phyloP scores from a whole-genome alignment of 176 grass and related monocot species.

The Avena sativa region DNA sequence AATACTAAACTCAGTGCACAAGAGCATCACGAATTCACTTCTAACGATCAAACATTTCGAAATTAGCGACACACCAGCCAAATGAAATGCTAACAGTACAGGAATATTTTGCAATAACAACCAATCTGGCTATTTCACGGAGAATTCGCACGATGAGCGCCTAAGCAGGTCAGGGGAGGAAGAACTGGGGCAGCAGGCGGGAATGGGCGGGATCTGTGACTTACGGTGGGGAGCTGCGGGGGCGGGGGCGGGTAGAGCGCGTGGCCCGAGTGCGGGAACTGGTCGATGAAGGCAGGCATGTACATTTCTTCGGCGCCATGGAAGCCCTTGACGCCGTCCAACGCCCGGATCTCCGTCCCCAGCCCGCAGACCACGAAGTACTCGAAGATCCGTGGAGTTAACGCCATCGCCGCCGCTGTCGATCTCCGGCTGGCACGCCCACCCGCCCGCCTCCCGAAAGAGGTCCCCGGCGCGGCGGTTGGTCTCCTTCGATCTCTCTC shows the following conservation, averaged over 20 bases:
- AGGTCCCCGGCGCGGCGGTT: constrained; percentile 4
- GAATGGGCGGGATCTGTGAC: constrained; percentile 62
- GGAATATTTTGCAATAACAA: not conserved
- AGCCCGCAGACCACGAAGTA: constrained; percentile 99
- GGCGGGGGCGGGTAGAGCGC: constrained; percentile 87
- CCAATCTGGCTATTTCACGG: constrained; percentile 27
- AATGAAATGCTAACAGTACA: constrained; percentile 25
- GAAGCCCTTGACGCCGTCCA: constrained; percentile 87
- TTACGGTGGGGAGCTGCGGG: constrained; percentile 94
- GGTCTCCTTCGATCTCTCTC: constrained; percentile 12
- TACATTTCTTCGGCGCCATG: constrained; percentile 79
- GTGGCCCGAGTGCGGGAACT: constrained; percentile 79
- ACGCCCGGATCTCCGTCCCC: constrained; percentile 86
- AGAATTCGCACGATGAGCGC: not conserved
- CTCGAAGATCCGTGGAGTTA: constrained; percentile 75
- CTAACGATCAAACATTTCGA: not conserved
- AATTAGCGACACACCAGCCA: constrained; percentile 15
- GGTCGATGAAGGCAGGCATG: constrained; percentile 87
- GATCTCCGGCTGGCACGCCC: constrained; percentile 8
- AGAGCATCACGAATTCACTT: constrained; percentile 31
- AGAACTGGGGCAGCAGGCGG: constrained; percentile 42
- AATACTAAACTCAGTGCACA: constrained; percentile 8
- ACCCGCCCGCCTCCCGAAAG: constrained; percentile 3
- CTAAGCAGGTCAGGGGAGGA: not conserved
- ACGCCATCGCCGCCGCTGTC: constrained; percentile 32